Base-by-base conservation (phyloP, 345 rosid species). In the Gossypium stocksii region DNA sequence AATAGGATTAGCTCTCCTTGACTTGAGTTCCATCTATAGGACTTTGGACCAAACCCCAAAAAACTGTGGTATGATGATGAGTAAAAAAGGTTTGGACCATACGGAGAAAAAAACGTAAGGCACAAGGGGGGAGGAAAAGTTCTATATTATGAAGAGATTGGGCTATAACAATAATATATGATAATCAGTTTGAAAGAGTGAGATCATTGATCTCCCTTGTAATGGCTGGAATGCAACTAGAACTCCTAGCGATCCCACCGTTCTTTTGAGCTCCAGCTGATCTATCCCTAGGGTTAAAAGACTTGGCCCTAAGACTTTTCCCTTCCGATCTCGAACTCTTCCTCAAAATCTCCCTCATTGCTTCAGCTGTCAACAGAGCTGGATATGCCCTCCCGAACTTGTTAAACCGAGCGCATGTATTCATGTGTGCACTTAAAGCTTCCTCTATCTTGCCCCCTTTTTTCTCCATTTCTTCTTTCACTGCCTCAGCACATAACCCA, bases 401-500 rank as follows among this genome's bases (percentile, higher is more conserved):
- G 86, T 89, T 93, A 60, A 93, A 95, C 86, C 87, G 89, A 0
- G 88, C 86, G 27, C 94, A 95, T 0, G 97, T 88, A 22, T 78
- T 88, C 92, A 93, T 93, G 72, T 93, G 99, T 7, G 84, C 58
- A 43, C 65, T 87, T 83, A 95, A 72, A 5, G 90, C 99, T 81
- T 88, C 94, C 54, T 91, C 92, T 34, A 77, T 57, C 25, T 78
- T 74, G 29, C 80, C 86, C 12, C 89, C 89, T 9, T 74, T 83
- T 78, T 90, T 95, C 82, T 83, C 94, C 80, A 77, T 87, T 86
- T 91, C 97, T 67, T 88, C 97, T 74, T 91, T 93, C 83, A 93
- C 97, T 1, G 99, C 98, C 84, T 93, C 97, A 0, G 92, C 62
- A 72, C 98, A 95, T 43, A 93, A 69, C 77, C 99, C 99, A 38